These are phyloP conservation scores for Linum usitatissimum DNA, from an alignment of 345 rosid species.

Conservation along the genomic window DNA sequence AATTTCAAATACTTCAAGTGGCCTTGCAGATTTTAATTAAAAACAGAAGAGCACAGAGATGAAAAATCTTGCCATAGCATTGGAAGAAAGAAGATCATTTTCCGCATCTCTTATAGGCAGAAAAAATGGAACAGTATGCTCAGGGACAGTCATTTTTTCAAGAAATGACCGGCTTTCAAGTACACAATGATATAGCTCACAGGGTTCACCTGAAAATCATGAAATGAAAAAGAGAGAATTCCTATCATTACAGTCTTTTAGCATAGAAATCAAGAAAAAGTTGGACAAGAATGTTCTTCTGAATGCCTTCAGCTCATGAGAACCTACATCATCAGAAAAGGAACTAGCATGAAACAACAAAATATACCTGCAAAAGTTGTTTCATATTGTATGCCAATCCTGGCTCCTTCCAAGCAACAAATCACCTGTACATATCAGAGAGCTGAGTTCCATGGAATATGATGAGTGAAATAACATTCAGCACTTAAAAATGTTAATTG, in stretches of 20 bases:
- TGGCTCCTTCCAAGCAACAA: conserved; percentile 75
- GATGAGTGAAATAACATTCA: background rate
- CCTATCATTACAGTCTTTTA: conserved; percentile 5
- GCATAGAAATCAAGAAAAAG: background rate
- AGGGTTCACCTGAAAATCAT: conserved; percentile 55
- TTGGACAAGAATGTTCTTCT: background rate
- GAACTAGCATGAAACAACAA: background rate
- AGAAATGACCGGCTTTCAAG: conserved; percentile 92
- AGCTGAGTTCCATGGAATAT: background rate
- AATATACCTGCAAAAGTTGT: conserved; percentile 79
- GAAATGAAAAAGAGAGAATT: background rate
- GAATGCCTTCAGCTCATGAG: background rate
- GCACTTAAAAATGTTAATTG: background rate
- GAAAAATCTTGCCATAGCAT: conserved; percentile 68
- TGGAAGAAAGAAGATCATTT: conserved; percentile 75
- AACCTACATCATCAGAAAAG: background rate
- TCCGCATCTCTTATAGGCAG: conserved; percentile 80
- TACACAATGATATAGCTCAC: conserved; percentile 75
- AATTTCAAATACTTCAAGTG: background rate
- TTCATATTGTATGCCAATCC: conserved; percentile 90
- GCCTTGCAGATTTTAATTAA: background rate
- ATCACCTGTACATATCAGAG: conserved; percentile 45
- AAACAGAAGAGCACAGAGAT: conserved; percentile 9
- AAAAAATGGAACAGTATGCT: conserved; percentile 94
- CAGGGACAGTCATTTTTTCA: conserved; percentile 84